Evolutionary conservation across 805 yeast species (phyloP), one percentile per base, ranked within the genome.

Genomic region (Suhomyces prunicola): DNA sequence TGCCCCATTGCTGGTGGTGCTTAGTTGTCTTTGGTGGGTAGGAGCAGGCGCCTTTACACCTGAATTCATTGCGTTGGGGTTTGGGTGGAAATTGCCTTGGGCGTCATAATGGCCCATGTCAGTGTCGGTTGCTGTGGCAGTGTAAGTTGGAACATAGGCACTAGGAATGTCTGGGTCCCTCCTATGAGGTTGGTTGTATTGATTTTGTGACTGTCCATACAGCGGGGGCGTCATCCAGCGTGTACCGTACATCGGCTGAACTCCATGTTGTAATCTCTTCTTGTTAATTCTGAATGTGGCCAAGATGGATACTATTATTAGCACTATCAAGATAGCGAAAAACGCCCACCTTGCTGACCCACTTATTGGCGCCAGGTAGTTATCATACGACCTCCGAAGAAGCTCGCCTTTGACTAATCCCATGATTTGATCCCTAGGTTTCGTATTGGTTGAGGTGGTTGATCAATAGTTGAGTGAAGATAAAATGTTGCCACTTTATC

Each of bases 191-290:
- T 75, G 77, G 50, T 78, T 72, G 57, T 82, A 79, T 53, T 82
- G 84, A 49, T 72, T 73, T 60, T 87, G 88, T 1, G 90, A 81
- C 58, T 85, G 90, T 46, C 75, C 65, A 63, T 89, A 89, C 9
- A 85, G 76, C 0, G 96, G 96, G 6, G 97, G 97, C 0, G 94
- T 87, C 73, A 90, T 82, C 96, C 96, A 88, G 9, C 88, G 81
- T 0, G 94, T 88, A 8, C 93, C 93, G 54, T 81, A 72, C 1
- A 89, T 73, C 0, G 96, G 96, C 26, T 71, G 74, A 56, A 74
- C 70, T 1, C 86, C 86, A 23, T 63, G 61, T 44, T 62, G 68
- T 8, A 71, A 57, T 66, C 96, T 76, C 52, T 74, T 76, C 46
- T 73, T 79, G 61, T 88, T 88, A 12, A 82, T 72, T 36, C 81